A percentile compares a stretch with the other conserved stretches of the same genome.
These are phyloP conservation scores for Fomes fomentarius DNA, from an alignment of 1,284 basidiomycete genomes.

Conservation along the genomic window DNA sequence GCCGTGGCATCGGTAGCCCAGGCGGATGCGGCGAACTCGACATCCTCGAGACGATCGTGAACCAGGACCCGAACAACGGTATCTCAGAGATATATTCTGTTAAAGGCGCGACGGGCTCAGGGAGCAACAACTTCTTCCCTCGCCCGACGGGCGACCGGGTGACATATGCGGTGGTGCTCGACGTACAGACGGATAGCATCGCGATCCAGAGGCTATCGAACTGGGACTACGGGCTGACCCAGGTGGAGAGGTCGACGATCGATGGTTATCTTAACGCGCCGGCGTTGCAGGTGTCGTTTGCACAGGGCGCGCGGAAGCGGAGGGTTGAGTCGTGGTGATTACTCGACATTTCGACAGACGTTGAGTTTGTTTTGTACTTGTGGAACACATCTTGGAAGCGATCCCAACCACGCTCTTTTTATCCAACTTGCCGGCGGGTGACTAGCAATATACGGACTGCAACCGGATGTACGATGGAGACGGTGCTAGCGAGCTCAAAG, in stretches of 20 bases:
- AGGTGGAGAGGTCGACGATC: constrained; percentile 27
- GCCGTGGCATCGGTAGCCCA: constrained; percentile 29
- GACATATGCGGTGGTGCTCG: constrained; percentile 30
- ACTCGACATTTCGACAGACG: too few species aligned
- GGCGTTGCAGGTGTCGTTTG: constrained; percentile 27
- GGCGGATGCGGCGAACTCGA: constrained; percentile 37
- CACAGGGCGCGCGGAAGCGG: constrained; percentile 8
- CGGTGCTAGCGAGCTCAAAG: too few species aligned
- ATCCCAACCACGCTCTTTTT: too few species aligned
- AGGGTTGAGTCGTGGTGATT: not conserved
- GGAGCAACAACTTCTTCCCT: constrained; percentile 27
- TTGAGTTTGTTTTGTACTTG: too few species aligned
- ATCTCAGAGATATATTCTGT: not conserved
- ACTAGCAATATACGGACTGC: too few species aligned
- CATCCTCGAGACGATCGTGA: constrained; percentile 33
- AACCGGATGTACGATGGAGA: too few species aligned
- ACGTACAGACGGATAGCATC: constrained; percentile 33
- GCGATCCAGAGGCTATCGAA: constrained; percentile 26
- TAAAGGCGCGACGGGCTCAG: constrained; percentile 19
- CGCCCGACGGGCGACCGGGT: constrained; percentile 26
- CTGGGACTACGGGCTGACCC: constrained; percentile 30
- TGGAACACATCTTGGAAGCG: too few species aligned
- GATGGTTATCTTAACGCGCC: constrained; percentile 29
- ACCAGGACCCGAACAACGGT: not conserved
- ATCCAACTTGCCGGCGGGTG: too few species aligned